Evolutionary conservation across 129 eudicot species (phyloP).

Genomic region (Logfia minima): DNA sequence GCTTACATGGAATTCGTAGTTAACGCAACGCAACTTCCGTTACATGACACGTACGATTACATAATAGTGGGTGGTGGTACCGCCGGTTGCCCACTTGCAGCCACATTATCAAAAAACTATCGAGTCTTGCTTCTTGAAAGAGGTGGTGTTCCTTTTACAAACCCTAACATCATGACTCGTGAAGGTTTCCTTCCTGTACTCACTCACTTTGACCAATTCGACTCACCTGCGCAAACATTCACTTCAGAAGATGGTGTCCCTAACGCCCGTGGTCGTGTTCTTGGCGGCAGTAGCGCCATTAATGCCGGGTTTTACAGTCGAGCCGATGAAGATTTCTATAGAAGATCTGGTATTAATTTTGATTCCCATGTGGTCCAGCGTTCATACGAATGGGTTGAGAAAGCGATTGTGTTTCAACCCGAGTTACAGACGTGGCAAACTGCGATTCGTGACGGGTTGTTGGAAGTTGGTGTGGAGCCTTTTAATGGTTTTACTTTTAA

Average conservation of each 20-base stretch:
- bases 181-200: conserved; percentile 61
- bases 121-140: conserved; percentile 65
- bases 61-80: conserved; percentile 30
- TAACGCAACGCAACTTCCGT: conserved; percentile 66
- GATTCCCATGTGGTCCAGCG: conserved; percentile 33
- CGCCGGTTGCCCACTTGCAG: conserved; percentile 48
- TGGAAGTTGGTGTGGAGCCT: conserved; percentile 61
- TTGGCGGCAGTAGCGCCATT: conserved; percentile 34
- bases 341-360: conserved; percentile 21
- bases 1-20: conserved; percentile 14
- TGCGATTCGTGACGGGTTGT: conserved; percentile 53
- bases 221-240: conserved; percentile 23
- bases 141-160: conserved; percentile 60
- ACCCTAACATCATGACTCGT: conserved; percentile 60
- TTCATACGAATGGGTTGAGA: conserved; percentile 74
- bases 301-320: conserved; percentile 30
- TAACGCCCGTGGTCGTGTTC: conserved; percentile 31
- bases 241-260: conserved; percentile 25
- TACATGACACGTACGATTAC: conserved; percentile 65
- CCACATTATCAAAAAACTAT: conserved; percentile 52
- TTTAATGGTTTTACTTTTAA: conserved; percentile 50
- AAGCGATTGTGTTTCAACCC: conserved; percentile 61
- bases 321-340: conserved; percentile 22
- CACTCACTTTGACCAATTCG: conserved; percentile 35
- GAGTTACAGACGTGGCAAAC: conserved; percentile 67